Conservation (phyloP, 768 basidiomycete species). For the Lepiota venenata region DNA sequence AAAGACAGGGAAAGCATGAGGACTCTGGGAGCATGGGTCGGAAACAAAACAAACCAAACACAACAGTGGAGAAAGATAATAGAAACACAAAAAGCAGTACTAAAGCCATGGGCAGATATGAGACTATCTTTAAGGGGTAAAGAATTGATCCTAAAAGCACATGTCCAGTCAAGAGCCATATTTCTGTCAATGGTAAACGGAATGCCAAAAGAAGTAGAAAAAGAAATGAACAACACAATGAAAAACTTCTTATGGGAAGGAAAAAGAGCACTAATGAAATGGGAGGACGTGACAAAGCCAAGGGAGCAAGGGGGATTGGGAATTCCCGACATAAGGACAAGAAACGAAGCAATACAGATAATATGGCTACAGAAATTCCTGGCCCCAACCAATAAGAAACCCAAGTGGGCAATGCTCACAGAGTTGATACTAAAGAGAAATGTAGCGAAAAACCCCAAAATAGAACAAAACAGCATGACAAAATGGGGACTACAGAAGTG, state of each 20-base stretch:
- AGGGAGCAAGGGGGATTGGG: conserved; percentile 17
- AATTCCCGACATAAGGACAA: conserved; percentile 18
- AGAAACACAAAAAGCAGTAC: conserved; percentile 19
- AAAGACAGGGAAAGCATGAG: conserved; percentile 25
- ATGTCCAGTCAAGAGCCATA: conserved; percentile 17
- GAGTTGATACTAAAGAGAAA: conserved; percentile 1
- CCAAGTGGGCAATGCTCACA: conserved; percentile 16
- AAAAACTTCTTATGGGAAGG: conserved; percentile 21
- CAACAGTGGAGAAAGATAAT: conserved; percentile 22
- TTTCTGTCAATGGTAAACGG: conserved; percentile 21
- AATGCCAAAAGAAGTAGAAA: conserved; percentile 18
- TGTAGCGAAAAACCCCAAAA: background rate
- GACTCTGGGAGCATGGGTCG: conserved; percentile 30
- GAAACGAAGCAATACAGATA: conserved; percentile 20
- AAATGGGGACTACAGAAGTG: background rate
- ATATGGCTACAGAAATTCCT: conserved; percentile 22
- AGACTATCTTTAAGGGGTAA: conserved; percentile 23
- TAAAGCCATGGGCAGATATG: conserved; percentile 21
- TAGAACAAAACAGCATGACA: background rate
- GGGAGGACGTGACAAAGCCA: conserved; percentile 13
- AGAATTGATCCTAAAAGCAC: conserved; percentile 14
- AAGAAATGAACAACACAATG: conserved; percentile 16
- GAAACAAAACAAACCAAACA: conserved; percentile 22
- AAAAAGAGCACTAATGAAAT: conserved; percentile 9
- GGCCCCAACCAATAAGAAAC: background rate